phyloP scores from a whole-genome alignment of 2,329 filamentous ascomycete species.

The Ambrosiella beaveri region DNA sequence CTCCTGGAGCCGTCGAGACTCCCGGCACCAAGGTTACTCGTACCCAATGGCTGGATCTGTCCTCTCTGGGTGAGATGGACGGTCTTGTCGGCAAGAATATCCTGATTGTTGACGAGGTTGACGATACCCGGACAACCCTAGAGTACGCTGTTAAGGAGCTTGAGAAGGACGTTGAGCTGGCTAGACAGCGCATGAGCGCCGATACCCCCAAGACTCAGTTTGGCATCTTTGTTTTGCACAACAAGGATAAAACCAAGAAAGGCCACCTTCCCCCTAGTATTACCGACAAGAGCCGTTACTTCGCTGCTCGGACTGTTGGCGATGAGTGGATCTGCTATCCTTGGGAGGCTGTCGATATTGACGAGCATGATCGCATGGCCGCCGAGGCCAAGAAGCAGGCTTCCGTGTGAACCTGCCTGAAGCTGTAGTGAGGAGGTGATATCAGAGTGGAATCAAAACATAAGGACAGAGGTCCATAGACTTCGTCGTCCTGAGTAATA shows the following conservation, averaged over 20 bases:
- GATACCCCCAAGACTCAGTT: conserved; percentile 60
- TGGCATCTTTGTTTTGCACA: conserved; percentile 90
- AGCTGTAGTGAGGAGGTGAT: background rate
- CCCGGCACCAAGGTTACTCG: conserved; percentile 89
- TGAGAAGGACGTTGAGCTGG: conserved; percentile 80
- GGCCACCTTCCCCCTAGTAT: conserved; percentile 65
- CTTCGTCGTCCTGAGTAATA: no score
- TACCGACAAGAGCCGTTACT: conserved; percentile 54
- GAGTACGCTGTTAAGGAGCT: conserved; percentile 88
- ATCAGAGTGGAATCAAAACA: background rate
- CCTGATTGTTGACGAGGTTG: conserved; percentile 86
- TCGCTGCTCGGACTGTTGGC: conserved; percentile 72
- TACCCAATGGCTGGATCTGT: conserved; percentile 94
- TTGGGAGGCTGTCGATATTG: conserved; percentile 90
- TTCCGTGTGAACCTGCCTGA: background rate
- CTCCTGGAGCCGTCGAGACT: conserved; percentile 40
- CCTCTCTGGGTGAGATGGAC: conserved; percentile 62
- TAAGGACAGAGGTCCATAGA: background rate
- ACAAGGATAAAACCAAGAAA: conserved; percentile 97
- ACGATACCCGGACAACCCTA: conserved; percentile 84
- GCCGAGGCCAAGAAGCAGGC: conserved; percentile 21
- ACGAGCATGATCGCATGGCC: conserved; percentile 68
- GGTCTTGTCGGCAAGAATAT: conserved; percentile 84
- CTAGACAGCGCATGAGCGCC: conserved; percentile 54
- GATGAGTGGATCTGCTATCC: conserved; percentile 99